These are phyloP conservation scores for Beauveria bassiana DNA, from an alignment of 2,329 filamentous ascomycete species.

Conservation along the genomic window DNA sequence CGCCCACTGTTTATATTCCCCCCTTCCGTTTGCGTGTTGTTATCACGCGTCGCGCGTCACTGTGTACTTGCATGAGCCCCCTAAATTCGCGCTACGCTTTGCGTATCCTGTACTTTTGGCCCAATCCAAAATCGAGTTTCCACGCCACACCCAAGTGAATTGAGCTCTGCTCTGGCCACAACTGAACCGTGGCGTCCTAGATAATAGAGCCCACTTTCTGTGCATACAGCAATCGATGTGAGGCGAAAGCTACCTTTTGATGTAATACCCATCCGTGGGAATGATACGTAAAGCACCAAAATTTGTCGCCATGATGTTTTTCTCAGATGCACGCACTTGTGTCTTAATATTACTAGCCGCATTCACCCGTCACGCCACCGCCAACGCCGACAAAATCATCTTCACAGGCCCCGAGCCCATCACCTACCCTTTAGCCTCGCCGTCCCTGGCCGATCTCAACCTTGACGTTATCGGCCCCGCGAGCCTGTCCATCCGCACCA, in stretches of 20 bases:
- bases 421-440: slow-evolving; percentile 38
- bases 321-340: background rate
- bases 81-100: background rate
- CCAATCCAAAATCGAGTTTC: background rate
- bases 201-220: background rate
- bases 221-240: background rate
- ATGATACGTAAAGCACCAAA: background rate
- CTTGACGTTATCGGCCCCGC: slow-evolving; percentile 58
- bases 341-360: slow-evolving; percentile 11
- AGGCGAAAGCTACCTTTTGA: background rate
- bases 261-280: background rate
- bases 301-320: background rate
- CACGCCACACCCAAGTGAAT: background rate
- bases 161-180: background rate
- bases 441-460: slow-evolving; percentile 44
- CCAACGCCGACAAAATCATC: slow-evolving; percentile 87
- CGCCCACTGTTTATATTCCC: slow-evolving; percentile 1
- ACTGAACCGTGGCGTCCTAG: background rate
- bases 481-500: slow-evolving; percentile 49
- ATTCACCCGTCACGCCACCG: slow-evolving; percentile 25
- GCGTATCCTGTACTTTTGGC: background rate
- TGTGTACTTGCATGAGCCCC: background rate
- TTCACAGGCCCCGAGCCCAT: slow-evolving; percentile 64
- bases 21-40: background rate
- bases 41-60: slow-evolving; percentile 10